Conservation (phyloP, 305 asterid species). For the Solanum chacoense region DNA sequence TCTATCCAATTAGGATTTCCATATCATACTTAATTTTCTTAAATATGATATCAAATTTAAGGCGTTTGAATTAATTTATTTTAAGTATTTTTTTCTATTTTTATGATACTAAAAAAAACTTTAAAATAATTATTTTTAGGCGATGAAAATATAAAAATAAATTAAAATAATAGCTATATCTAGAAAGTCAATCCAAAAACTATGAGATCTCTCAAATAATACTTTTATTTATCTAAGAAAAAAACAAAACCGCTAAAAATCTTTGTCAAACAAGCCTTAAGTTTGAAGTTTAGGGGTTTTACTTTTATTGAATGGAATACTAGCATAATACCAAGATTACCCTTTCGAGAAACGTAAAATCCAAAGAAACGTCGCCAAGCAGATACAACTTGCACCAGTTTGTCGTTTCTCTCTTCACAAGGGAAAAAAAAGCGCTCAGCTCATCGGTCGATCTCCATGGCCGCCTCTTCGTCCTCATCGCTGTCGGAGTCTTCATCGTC, state of each 20-base stretch:
- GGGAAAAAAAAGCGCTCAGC: neutral
- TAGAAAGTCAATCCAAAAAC: neutral
- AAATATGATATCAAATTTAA: neutral
- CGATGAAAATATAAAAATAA: no score
- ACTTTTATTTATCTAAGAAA: neutral
- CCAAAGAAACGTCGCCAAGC: neutral
- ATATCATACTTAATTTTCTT: neutral
- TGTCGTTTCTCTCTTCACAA: neutral
- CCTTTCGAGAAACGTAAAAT: neutral
- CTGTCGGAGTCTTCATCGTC: constrained; percentile 27
- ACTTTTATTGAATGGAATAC: neutral
- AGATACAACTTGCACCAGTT: neutral
- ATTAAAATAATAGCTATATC: no score
- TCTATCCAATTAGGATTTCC: neutral
- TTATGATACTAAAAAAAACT: no score
- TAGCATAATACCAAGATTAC: neutral
- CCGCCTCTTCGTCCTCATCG: constrained; percentile 42
- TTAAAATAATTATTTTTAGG: no score
- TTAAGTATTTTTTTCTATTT: no score
- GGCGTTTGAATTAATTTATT: no score
- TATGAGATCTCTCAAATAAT: neutral
- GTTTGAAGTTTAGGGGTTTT: neutral
- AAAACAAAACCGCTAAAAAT: no score
- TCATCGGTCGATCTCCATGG: constrained; percentile 21
- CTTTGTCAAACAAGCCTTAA: neutral